Conservation (phyloP, 345 rosid species). For the Aquilaria sinensis region DNA sequence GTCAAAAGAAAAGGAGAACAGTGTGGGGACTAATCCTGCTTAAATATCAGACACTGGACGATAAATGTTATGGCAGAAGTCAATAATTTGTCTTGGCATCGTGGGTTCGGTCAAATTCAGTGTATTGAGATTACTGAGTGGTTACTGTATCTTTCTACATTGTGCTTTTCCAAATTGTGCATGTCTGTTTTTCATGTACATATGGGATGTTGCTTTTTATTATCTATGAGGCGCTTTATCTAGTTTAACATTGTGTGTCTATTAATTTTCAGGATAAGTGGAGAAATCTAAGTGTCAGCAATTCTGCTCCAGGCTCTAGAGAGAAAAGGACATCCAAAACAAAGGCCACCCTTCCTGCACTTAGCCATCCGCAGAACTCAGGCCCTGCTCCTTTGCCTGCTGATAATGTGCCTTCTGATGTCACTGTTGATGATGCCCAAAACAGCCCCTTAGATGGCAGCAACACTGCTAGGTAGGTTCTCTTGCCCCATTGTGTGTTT, state of each 20-base stretch:
- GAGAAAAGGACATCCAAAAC: constrained; percentile 47
- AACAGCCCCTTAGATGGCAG: constrained; percentile 29
- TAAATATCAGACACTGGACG: no score
- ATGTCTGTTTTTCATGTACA: background rate
- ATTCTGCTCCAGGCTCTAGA: constrained; percentile 45
- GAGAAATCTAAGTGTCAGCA: constrained; percentile 68
- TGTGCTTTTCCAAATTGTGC: background rate
- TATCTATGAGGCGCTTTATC: background rate
- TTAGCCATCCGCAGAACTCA: constrained; percentile 18
- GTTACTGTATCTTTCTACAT: background rate
- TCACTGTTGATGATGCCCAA: constrained; percentile 20
- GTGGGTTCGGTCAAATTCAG: background rate
- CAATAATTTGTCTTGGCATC: background rate
- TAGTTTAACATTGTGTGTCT: background rate
- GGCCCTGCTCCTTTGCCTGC: constrained; percentile 29
- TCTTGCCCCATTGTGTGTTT: no score
- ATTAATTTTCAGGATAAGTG: constrained; percentile 60
- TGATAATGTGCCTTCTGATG: constrained; percentile 28
- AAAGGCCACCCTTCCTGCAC: constrained; percentile 19
- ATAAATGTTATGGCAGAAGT: no score
- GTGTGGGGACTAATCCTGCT: no score
- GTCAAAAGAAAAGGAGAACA: no score
- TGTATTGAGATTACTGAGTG: background rate
- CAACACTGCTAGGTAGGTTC: constrained; percentile 23
- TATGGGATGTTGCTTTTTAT: background rate